Evolutionary conservation across 2,329 filamentous ascomycete species (phyloP), one percentile per base, ranked within the genome.

Genomic region (Beauveria caledonica): DNA sequence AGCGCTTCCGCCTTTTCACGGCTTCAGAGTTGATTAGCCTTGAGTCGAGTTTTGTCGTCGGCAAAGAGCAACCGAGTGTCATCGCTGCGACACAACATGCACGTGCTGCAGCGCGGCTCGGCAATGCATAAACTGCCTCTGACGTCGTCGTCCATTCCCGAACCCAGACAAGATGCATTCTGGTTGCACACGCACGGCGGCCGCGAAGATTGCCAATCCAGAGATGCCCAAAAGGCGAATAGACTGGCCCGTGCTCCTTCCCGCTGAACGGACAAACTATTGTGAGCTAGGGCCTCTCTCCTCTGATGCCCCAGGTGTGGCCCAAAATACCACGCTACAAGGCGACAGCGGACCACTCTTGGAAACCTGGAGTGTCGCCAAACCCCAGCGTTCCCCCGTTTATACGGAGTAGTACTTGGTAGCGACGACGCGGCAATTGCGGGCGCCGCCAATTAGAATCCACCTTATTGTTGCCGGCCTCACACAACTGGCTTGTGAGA

Each of bases 241-340:
- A 19, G 9, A 44, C 17, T 58, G 55, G 55, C 45, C 36, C n/a
- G 33, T 50, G 55, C 55, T 50, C 33, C 17, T 27, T 42, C 27
- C 55, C 33, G 29, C 44, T 44, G 39, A 55, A 27, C 53, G 17
- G 27, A 36, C 42, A 57, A 40, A 27, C 21, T 46, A 42, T 25
- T 44, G 42, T 23, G 42, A 46, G 27, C 25, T 25, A 36, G 10
- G 7, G 50, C 29, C 45, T 23, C 45, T 17, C 42, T 45, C 42
- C 40, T 17, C 11, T 48, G 27, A 46, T 46, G 27, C 10, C 10
- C 15, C 15, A 45, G 46, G 36, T 49, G 45, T 58, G 55, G 55
- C 46, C 40, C 45, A 36, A 17, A 45, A 53, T 60, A 60, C 50
- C 39, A 60, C 58, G 42, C 58, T 54, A 25, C 42, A 48, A 29